phyloP scores from a whole-genome alignment of 169 alveolate species.

The Eimeria nieschulzi region DNA sequence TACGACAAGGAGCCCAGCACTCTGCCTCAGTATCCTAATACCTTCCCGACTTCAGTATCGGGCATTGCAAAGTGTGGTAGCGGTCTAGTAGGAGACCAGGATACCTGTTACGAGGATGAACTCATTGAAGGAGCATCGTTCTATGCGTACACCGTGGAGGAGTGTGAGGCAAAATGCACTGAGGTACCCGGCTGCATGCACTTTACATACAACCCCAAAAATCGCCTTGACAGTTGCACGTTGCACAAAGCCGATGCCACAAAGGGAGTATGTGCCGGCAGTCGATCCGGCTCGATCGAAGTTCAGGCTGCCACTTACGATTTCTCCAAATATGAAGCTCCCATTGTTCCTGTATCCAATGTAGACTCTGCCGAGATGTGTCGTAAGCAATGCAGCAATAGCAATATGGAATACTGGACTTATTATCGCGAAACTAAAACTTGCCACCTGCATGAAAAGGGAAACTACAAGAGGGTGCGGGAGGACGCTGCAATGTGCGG shows the following conservation, averaged over 20 bases:
- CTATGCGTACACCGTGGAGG: neutral
- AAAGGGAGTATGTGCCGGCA: neutral
- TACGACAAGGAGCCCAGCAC: neutral
- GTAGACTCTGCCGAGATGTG: neutral
- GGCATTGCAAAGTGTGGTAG: neutral
- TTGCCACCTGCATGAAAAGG: neutral
- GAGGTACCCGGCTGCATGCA: constrained; percentile 13
- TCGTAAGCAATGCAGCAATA: neutral
- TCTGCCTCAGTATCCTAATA: neutral
- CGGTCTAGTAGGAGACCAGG: neutral
- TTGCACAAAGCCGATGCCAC: neutral
- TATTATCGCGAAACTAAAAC: neutral
- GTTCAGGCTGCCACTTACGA: neutral
- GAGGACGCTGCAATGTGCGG: neutral
- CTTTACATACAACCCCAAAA: neutral
- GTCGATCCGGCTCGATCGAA: neutral
- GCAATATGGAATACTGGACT: neutral
- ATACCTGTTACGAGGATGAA: neutral
- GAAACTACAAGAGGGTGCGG: neutral
- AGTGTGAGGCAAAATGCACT: neutral
- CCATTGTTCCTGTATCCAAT: neutral
- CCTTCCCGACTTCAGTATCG: neutral
- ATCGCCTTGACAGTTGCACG: neutral
- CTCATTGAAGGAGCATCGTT: neutral
- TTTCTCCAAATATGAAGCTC: neutral